Base-by-base conservation (phyloP, 352 stramenopile species). In the Pythium utonaiense region DNA sequence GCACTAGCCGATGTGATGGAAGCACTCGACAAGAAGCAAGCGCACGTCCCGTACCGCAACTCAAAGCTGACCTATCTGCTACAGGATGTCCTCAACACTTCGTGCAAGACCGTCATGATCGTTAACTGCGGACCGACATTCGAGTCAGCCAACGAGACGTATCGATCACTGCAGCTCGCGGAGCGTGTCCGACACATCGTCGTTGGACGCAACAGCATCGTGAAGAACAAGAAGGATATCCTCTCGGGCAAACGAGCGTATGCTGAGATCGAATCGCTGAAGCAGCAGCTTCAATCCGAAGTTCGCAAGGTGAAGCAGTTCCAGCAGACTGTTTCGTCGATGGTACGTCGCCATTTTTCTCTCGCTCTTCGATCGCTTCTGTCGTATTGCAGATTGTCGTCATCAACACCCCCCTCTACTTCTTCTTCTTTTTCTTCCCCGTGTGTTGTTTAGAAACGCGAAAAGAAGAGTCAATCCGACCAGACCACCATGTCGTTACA, bases 1-100 rank as follows among this genome's bases (percentile, higher is more conserved):
- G 96, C 97, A 36, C 81, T 99, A 21, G 96, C 96, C 38, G 97
- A 99, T 75, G 97, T 99, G 16, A 98, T 99, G 59, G 82, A 96
- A 40, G 89, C 87, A 36, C 74, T 97, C 27, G 84, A 96, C 61
- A 86, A 95, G 64, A 96, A 96, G 70, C 77, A 86, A 19, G 97
- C 95, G 56, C 96, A 98, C 76, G 86, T 97, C 8, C 95, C 93
- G 27, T 98, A 96, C 62, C 87, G 95, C 22, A 98, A 98, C 71
- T 97, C 89, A 0, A 98, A 97, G 73, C 89, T 98, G 36, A 98
- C 93, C 33, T 96, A 89, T 58, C 88, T 98, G 72, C 80, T 98
- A 10, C 88, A 89, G 19, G 91, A 98, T 42, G 96, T 95, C 70
- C 73, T 98, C 9, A 91, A 83, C 10, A 84, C 85, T 8, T 84